Evolutionary conservation across 1,284 basidiomycete genomes (phyloP), one percentile per base, ranked within the genome.

Genomic region (Pulveroboletus sp.): DNA sequence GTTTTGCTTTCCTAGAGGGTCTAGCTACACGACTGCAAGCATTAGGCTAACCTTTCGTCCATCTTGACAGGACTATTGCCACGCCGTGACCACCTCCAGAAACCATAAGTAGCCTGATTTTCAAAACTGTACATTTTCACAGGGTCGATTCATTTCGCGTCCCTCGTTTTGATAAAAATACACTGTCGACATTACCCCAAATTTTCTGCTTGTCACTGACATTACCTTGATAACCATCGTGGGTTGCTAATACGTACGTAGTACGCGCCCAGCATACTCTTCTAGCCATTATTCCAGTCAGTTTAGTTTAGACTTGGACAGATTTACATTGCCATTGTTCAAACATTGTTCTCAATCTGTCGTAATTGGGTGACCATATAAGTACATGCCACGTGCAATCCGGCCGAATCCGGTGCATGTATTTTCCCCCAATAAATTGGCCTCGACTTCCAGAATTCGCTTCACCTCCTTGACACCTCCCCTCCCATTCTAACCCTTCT

Each of bases 1-100:
- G 87, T 40, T 80, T 89, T 65, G 80, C 78, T 7, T 91, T 91
- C 70, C 72, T 91, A 55, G 81, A 85, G 52, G 81, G 81, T 43
- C 66, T 89, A 39, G 79, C 82, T 9, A 75, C 73, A 47, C 75
- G 83, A 57, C 67, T 90, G 59, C 74, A 73, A 60, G 72, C 50
- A 12, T 35, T 75, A 50, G 50, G 49, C 29, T 67, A 51, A 67
- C 20, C 24, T 29, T 31, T 10, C 18, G 35, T 54, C 24, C 24
- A 15, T 44, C 22, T 49, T 47, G 31, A 44, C 40, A 48, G 40
- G 36, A 17, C 36, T 9, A 4, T 7, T 40, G 18, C 22, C 31
- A 39, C 17, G n/a, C n/a, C n/a, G n/a, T n/a, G 4, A 18, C 15
- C 31, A 22, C 9, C 17, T 46, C 17, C n/a, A 20, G 31, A 38